Base-by-base conservation (phyloP, 2,329 filamentous ascomycete species). In the Ceratocystiopsis brevicomis region DNA sequence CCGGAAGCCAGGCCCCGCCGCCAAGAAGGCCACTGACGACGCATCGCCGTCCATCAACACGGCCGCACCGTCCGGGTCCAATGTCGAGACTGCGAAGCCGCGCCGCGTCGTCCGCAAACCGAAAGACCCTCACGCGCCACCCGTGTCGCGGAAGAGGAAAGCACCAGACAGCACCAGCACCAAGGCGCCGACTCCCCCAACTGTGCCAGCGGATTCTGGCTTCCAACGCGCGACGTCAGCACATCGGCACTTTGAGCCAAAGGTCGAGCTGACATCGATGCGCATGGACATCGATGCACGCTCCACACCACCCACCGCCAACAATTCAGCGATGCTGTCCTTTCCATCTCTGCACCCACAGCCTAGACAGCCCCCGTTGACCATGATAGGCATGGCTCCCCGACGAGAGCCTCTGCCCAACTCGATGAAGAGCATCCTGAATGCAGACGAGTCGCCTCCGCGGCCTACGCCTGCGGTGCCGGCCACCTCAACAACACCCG, bases 351-450 rank as follows among this genome's bases (percentile, higher is more conserved):
- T 47, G 61, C 44, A 53, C 55, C 44, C 42, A 18, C 45, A 37
- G 14, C 44, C 45, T 16, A 45, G 48, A 18, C 46, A 48, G 15
- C 48, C 49, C 1, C 46, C 47, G 9, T 18, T 46, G 37, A 6
- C 42, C 4, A 52, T 58, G 42, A 52, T 66, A 15, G 63, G 65
- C 44, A 67, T 65, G 50, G 59, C 63, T 10, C 60, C 63, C 38
- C 73, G 73, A 50, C 66, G 71, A 34, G 69, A 75, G 49, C 58
- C 61, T 41, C 62, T 61, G 48, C 64, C 63, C 3, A 62, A 61
- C 16, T 73, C 65, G 19, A 73, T 74, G 67, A 66, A 66, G 47
- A 73, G 57, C 51, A 68, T 75, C 40, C 57, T 75, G 32, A 76
- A 75, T 48, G 65, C 66, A 46, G 69, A 69, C 49, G 62, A 59